phyloP scores from a whole-genome alignment of 805 yeast species.

The Hanseniaspora lachancei region DNA sequence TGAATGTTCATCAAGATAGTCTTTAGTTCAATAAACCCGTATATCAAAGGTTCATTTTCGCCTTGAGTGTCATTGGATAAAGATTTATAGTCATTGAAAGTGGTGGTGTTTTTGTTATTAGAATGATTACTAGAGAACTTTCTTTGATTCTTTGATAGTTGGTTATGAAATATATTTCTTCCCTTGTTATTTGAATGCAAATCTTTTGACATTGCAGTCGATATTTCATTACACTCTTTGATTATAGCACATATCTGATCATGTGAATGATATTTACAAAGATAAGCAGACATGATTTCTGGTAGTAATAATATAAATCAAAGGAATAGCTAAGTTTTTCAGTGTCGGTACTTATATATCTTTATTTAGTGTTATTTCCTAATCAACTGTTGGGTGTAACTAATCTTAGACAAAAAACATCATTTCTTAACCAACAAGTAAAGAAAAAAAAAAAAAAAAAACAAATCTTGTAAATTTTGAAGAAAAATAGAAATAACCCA shows the following conservation, averaged over 20 bases:
- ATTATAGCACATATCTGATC: conserved; percentile 74
- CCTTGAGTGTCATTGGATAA: conserved; percentile 17
- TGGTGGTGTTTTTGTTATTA: conserved; percentile 15
- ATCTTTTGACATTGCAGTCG: conserved; percentile 54
- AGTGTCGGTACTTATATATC: no score
- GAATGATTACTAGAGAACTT: not conserved
- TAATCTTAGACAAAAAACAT: no score
- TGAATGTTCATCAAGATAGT: conserved; percentile 49
- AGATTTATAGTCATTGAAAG: conserved; percentile 13
- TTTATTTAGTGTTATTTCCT: no score
- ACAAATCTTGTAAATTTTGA: no score
- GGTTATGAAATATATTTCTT: not conserved
- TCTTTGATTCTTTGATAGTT: not conserved
- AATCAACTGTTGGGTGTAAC: no score
- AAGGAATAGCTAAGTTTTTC: no score
- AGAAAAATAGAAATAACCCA: no score
- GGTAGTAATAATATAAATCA: not conserved
- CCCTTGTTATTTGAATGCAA: not conserved
- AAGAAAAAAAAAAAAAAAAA: no score
- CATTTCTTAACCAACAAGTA: no score
- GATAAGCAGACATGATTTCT: not conserved
- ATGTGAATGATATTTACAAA: conserved; percentile 29
- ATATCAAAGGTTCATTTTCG: conserved; percentile 48
- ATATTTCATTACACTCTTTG: conserved; percentile 74
- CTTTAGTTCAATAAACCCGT: conserved; percentile 68